Evolutionary conservation across 2,329 filamentous ascomycete genomes (phyloP).

Genomic region (Talaromyces atroroseus): DNA sequence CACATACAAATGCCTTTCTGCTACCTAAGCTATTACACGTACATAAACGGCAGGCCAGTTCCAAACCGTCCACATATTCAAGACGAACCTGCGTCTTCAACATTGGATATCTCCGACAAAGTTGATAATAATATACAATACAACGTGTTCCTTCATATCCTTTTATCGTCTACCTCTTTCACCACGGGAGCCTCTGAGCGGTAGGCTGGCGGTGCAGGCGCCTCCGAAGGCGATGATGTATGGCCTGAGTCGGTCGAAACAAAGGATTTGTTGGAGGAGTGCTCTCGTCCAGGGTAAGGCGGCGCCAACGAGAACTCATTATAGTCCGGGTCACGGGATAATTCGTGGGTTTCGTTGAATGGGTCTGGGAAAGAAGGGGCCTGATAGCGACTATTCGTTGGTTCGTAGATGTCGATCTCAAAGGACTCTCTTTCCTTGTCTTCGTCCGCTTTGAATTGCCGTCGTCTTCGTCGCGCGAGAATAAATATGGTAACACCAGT

Average conservation of each 20-base stretch:
- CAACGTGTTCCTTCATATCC: background rate
- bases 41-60: background rate
- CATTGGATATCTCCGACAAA: background rate
- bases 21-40: background rate
- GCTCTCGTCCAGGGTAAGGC: slow-evolving; percentile 4
- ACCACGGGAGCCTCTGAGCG: background rate
- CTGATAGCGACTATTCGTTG: slow-evolving; percentile 2
- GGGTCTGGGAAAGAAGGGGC: slow-evolving; percentile 7
- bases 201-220: slow-evolving; percentile 10
- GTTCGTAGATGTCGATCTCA: slow-evolving; percentile 15
- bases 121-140: background rate
- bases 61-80: background rate
- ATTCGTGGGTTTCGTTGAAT: slow-evolving; percentile 8
- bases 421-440: slow-evolving; percentile 13
- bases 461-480: slow-evolving; percentile 11
- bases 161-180: background rate
- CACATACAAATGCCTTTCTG: no score
- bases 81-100: slow-evolving; percentile 11
- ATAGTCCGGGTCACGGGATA: slow-evolving; percentile 11
- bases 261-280: slow-evolving; percentile 5
- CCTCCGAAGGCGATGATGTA: background rate
- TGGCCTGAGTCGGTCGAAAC: slow-evolving; percentile 4
- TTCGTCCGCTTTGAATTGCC: slow-evolving; percentile 6
- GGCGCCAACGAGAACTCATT: slow-evolving; percentile 14
- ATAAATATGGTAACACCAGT: slow-evolving; percentile 4